These are phyloP conservation scores for Tricholoma flavovirens DNA, from an alignment of 768 basidiomycete species.

Conservation along the genomic window DNA sequence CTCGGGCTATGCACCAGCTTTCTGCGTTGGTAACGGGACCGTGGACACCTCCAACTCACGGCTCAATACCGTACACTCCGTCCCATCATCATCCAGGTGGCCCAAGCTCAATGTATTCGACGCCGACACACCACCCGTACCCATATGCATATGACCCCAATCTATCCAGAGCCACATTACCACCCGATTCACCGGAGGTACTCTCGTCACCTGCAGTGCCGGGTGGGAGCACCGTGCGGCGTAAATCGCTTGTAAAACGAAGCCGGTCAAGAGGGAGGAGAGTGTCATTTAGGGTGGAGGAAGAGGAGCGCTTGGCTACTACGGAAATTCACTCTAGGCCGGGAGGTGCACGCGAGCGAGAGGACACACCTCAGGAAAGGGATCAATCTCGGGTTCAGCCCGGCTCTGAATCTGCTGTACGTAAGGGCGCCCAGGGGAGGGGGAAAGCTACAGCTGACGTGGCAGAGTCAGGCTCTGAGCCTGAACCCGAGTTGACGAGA, in stretches of 20 bases:
- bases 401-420: not conserved
- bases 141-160: slow-evolving; percentile 38
- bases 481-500: slow-evolving; percentile 4
- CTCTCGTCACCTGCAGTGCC: slow-evolving; percentile 31
- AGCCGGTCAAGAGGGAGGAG: slow-evolving; percentile 50
- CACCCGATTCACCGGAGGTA: slow-evolving; percentile 45
- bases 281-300: slow-evolving; percentile 49
- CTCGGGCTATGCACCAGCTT: slow-evolving; percentile 40
- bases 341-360: not conserved
- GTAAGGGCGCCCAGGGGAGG: slow-evolving; percentile 5
- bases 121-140: slow-evolving; percentile 35
- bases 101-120: slow-evolving; percentile 23
- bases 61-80: slow-evolving; percentile 23
- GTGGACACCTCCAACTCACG: slow-evolving; percentile 21
- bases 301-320: slow-evolving; percentile 12
- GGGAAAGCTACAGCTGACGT: slow-evolving; percentile 7
- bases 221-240: slow-evolving; percentile 18
- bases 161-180: slow-evolving; percentile 41
- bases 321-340: slow-evolving; percentile 2
- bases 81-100: slow-evolving; percentile 21
- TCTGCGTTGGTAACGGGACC: slow-evolving; percentile 21
- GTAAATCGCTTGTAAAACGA: slow-evolving; percentile 36
- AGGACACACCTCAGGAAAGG: not conserved
- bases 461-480: not conserved
- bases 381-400: not conserved